phyloP scores from a whole-genome alignment of 495 filamentous ascomycete species.

The Penicillium egyptiacum region DNA sequence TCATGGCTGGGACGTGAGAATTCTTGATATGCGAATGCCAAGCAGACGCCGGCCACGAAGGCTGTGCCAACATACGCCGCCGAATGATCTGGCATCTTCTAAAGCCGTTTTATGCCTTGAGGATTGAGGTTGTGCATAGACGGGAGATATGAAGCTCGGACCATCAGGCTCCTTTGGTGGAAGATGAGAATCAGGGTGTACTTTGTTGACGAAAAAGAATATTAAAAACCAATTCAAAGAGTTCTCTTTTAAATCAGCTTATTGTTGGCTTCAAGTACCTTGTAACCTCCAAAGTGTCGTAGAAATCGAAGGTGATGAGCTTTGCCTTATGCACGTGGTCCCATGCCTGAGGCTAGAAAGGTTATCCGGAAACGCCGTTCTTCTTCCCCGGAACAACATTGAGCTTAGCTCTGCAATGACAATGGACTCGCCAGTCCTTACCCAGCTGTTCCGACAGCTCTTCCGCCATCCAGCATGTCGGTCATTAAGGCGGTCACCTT shows the following conservation, averaged over 20 bases:
- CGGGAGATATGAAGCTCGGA: constrained; percentile 7
- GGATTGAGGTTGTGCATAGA: constrained; percentile 9
- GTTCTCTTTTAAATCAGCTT: background rate
- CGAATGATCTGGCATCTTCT: constrained; percentile 32
- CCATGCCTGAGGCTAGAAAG: constrained; percentile 8
- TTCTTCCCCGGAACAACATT: constrained; percentile 8
- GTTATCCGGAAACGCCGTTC: constrained; percentile 3
- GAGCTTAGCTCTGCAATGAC: constrained; percentile 14
- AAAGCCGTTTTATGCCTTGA: constrained; percentile 7
- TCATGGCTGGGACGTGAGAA: constrained; percentile 59
- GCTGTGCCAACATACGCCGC: constrained; percentile 59
- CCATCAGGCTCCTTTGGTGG: background rate
- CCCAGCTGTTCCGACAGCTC: constrained; percentile 77
- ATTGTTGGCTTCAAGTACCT: no score
- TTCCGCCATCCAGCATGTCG: constrained; percentile 70
- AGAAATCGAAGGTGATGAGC: background rate
- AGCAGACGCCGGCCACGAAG: constrained; percentile 69
- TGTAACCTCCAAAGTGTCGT: background rate
- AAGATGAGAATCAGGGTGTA: background rate
- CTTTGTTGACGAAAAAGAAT: background rate
- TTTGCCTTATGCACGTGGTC: constrained; percentile 23
- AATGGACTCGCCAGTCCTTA: constrained; percentile 84
- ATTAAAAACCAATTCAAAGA: background rate
- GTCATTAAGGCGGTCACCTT: constrained; percentile 45
- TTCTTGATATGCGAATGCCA: constrained; percentile 74